phyloP scores from a whole-genome alignment of 2,329 filamentous ascomycete genomes.

The Dryadomyces quercus-mongolicae region DNA sequence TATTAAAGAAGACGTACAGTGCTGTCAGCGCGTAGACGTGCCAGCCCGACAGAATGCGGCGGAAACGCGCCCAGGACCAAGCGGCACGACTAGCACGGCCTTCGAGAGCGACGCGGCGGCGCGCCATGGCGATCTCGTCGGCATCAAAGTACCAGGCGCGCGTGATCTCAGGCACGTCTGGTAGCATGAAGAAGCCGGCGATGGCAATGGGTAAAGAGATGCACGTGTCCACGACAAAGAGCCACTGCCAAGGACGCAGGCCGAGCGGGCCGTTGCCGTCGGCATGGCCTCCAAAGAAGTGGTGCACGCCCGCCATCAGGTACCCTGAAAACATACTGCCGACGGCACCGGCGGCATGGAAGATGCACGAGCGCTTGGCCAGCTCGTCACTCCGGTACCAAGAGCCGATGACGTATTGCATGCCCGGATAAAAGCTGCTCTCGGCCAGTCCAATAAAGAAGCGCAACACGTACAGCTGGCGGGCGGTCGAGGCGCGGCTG shows the following conservation, averaged over 20 bases:
- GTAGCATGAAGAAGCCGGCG: slow-evolving; percentile 34
- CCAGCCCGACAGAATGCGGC: slow-evolving; percentile 51
- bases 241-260: slow-evolving; percentile 40
- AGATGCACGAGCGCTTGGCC: slow-evolving; percentile 37
- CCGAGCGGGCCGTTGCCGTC: slow-evolving; percentile 19
- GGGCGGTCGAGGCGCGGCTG: slow-evolving; percentile 18
- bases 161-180: slow-evolving; percentile 27
- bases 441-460: slow-evolving; percentile 32
- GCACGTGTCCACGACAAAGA: slow-evolving; percentile 46
- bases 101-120: slow-evolving; percentile 29
- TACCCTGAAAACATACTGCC: slow-evolving; percentile 47
- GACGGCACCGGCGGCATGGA: slow-evolving; percentile 36
- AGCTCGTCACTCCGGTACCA: slow-evolving; percentile 33
- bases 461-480: slow-evolving; percentile 27
- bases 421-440: slow-evolving; percentile 25
- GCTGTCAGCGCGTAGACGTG: slow-evolving; percentile 47
- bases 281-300: slow-evolving; percentile 29
- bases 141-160: slow-evolving; percentile 24
- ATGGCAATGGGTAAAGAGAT: slow-evolving; percentile 44
- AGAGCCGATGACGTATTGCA: slow-evolving; percentile 30
- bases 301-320: slow-evolving; percentile 41
- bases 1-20: slow-evolving; percentile 54
- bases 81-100: slow-evolving; percentile 28
- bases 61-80: slow-evolving; percentile 35
- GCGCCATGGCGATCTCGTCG: slow-evolving; percentile 25